Base-by-base conservation (phyloP, 306 rosid genomes). In the Pueraria montana region DNA sequence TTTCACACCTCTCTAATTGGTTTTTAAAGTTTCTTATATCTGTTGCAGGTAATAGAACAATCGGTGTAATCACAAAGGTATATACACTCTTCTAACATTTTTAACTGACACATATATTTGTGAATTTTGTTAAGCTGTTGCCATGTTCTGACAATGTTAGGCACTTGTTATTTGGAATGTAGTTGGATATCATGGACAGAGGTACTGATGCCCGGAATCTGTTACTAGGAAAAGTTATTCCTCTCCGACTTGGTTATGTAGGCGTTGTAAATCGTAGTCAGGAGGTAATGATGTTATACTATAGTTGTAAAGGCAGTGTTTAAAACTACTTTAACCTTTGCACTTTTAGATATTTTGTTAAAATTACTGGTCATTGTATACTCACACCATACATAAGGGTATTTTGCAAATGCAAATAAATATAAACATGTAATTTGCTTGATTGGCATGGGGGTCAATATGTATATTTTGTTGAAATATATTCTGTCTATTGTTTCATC, bases 121-220 rank as follows among this genome's bases (percentile, higher is more conserved):
- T 76, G 56, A 55, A 77, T 13, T 72, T 68, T 52, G 24, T 69
- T 75, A 43, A 68, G 81, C 75, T 83, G 74, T 84, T 66, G 46
- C 64, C 49, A 8, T 50, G 30, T 83, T 74, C 82, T 88, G 86
- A 92, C 84, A 49, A 74, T 49, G 23, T 61, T 80, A 56, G 65
- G 65, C 61, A 21, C 40, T 66, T 45, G 8, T 82, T 67, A 40
- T 80, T 30, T 72, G 75, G 73, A 75, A 32, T 79, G 72, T 64
- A 96, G 99, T 85, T 96, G 91, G 99, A 96, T 87, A 94, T 96
- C 81, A 96, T 96, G 99, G 99, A 96, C 86, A 94, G 99, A 92
- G 99, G 99, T 90, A 96, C 99, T 38, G 99, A 96, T 90, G 99
- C 99, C 27, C 91, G 94, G 49, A 96, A 96, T 86, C 92, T 96